Evolutionary conservation across 2,329 filamentous ascomycete species (phyloP).

Genomic region (Sarocladium kiliense): DNA sequence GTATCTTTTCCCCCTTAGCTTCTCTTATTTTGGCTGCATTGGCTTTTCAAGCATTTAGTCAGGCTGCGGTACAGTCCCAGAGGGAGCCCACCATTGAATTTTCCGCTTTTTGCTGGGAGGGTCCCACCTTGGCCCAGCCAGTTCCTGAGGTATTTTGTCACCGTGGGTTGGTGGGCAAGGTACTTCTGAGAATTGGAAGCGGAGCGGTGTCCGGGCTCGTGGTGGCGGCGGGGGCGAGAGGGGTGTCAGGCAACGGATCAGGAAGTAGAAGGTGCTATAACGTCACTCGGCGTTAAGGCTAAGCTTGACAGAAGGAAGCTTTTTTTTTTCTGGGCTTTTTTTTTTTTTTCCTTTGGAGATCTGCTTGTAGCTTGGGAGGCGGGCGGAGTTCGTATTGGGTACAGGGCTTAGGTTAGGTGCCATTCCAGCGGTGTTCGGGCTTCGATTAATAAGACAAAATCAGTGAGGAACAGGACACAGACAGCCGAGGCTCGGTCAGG

Average conservation of each 20-base stretch:
- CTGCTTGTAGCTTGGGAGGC: too few relatives aligned
- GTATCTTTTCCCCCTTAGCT: neutral
- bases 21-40: too few relatives aligned
- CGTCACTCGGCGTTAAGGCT: neutral
- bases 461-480: too few relatives aligned
- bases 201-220: neutral
- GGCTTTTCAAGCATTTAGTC: neutral
- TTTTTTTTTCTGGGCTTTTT: neutral
- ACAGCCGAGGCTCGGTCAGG: neutral
- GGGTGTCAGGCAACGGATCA: neutral
- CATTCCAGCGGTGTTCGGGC: too few relatives aligned
- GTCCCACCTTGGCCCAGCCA: too few relatives aligned
- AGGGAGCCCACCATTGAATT: too few relatives aligned
- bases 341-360: neutral
- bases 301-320: too few relatives aligned
- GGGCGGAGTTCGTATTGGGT: too few relatives aligned
- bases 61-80: too few relatives aligned
- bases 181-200: neutral
- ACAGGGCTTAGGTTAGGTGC: too few relatives aligned
- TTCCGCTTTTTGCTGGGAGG: too few relatives aligned
- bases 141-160: neutral
- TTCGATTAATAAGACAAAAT: neutral
- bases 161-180: neutral
- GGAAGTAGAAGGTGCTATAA: neutral
- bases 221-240: neutral